Base-by-base conservation (phyloP, 2,329 filamentous ascomycete genomes). In the Aspergillus quadricinctus region DNA sequence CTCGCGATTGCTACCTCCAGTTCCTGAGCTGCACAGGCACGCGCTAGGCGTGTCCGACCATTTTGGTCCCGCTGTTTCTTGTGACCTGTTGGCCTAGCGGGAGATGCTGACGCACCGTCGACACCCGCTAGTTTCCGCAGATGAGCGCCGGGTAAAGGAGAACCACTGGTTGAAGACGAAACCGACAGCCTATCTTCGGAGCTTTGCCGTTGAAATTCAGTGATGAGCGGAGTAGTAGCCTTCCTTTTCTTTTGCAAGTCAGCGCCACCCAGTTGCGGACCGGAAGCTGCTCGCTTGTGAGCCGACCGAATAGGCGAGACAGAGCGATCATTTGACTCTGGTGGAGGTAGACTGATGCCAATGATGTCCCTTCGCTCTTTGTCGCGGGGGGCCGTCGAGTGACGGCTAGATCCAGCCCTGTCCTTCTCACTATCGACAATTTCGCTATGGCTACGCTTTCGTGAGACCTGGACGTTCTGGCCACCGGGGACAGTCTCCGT, bases 61-160 rank as follows among this genome's bases (percentile, higher is more conserved):
- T 95, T 96, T 54, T 91, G 89, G 74, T 97, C 94, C 23, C 93
- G 85, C 68, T 93, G 88, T 65, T 94, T 93, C 72, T 93, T 95
- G 69, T 90, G 88, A 1, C 69, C 68, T 53, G 69, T 69, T 72
- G 90, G 85, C 64, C 88, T 86, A 64, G 85, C 82, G 56, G 89
- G 81, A 50, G 90, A 86, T 64, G 86, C 80, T 64, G 83, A 75
- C 19, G 73, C 69, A 48, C 74, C 70, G 41, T 78, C 73, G 27
- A 66, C 63, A 21, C 75, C 76, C 1, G 71, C 68, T 49, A 76
- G 66, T 56, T 75, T 77, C n/a, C 76, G 75, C 14, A 75, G 54
- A 37, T 73, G 69, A 49, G 72, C 66, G 52, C 71, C 71, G 23
- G 74, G 75, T 54, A 74, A 64, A 17, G 77, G 76, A 46, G 77